Evolutionary conservation across 768 basidiomycete species (phyloP).

Genomic region (Leccinum imitatum): DNA sequence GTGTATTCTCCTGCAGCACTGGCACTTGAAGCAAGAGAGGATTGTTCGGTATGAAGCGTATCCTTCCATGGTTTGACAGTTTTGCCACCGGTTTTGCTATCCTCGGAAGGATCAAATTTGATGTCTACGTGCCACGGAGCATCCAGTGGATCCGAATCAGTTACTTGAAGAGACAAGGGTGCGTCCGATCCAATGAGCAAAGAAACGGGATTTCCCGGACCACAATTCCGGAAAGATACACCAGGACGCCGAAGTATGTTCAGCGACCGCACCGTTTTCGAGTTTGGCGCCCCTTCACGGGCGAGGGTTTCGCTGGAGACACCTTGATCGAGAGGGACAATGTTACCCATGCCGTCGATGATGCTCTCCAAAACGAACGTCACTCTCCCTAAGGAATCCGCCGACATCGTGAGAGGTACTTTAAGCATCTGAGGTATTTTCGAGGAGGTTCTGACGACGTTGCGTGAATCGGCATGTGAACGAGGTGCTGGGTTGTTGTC

Average conservation of each 20-base stretch:
- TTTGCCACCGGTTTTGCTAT: slow-evolving; percentile 39
- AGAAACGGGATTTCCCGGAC: slow-evolving; percentile 64
- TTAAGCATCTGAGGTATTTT: slow-evolving; percentile 54
- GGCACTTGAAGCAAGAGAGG: slow-evolving; percentile 49
- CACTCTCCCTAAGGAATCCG: slow-evolving; percentile 65
- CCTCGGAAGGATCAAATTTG: slow-evolving; percentile 55
- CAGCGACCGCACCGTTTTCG: slow-evolving; percentile 57
- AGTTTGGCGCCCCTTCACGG: slow-evolving; percentile 34
- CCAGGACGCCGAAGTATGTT: slow-evolving; percentile 70
- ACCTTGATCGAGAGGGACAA: slow-evolving; percentile 47
- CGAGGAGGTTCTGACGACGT: slow-evolving; percentile 21
- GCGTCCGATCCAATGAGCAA: slow-evolving; percentile 72
- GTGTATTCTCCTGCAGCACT: slow-evolving; percentile 75
- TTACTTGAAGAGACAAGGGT: slow-evolving; percentile 50
- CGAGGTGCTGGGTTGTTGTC: slow-evolving; percentile 43
- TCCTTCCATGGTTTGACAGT: slow-evolving; percentile 62
- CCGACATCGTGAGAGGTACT: slow-evolving; percentile 66
- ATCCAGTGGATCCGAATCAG: slow-evolving; percentile 59
- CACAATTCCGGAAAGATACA: slow-evolving; percentile 72
- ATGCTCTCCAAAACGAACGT: slow-evolving; percentile 78
- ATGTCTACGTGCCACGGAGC: slow-evolving; percentile 67
- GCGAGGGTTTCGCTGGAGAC: slow-evolving; percentile 19
- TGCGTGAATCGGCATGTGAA: slow-evolving; percentile 23
- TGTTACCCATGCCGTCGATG: slow-evolving; percentile 80
- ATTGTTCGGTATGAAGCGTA: slow-evolving; percentile 50